Conservation (phyloP, 2,329 filamentous ascomycete species). For the Fonsecaea multimorphosa region DNA sequence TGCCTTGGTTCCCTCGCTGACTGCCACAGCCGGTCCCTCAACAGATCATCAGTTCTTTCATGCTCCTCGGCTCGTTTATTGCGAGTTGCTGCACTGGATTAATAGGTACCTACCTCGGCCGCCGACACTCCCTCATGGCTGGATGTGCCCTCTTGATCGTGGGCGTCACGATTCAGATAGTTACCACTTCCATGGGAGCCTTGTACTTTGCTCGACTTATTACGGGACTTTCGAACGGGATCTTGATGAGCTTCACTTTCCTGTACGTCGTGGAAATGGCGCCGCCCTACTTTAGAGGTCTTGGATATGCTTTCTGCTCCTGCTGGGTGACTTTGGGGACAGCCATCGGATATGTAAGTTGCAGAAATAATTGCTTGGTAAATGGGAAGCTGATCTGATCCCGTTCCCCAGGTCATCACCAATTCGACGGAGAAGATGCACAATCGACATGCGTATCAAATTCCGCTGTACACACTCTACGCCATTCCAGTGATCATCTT, state of each 20-base stretch:
- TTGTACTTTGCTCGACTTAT: conserved; percentile 62
- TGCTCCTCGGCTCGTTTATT: conserved; percentile 52
- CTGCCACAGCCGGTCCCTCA: conserved; percentile 44
- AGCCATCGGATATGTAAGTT: conserved; percentile 60
- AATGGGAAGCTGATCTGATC: not conserved
- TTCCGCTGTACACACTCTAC: not conserved
- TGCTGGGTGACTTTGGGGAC: conserved; percentile 77
- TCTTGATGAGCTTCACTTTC: conserved; percentile 62
- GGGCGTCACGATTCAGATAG: conserved; percentile 65
- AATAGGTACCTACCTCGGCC: conserved; percentile 44
- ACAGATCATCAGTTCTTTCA: conserved; percentile 52
- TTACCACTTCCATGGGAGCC: conserved; percentile 57
- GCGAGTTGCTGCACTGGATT: conserved; percentile 41
- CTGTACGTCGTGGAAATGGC: conserved; percentile 55
- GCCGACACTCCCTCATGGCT: conserved; percentile 52
- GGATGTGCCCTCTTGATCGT: conserved; percentile 58
- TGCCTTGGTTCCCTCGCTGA: conserved; percentile 26
- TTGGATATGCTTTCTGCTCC: conserved; percentile 62
- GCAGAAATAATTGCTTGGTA: not conserved
- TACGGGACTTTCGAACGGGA: conserved; percentile 62
- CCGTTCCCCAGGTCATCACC: not conserved
- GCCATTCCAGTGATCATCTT: not conserved
- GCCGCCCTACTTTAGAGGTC: conserved; percentile 66
- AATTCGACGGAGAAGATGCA: not conserved
- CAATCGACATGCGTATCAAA: not conserved